A percentile compares a stretch with the other conserved stretches of the same genome.
These are phyloP conservation scores for Parathielavia appendiculata DNA, from an alignment of 495 filamentous ascomycete species.

Conservation along the genomic window DNA sequence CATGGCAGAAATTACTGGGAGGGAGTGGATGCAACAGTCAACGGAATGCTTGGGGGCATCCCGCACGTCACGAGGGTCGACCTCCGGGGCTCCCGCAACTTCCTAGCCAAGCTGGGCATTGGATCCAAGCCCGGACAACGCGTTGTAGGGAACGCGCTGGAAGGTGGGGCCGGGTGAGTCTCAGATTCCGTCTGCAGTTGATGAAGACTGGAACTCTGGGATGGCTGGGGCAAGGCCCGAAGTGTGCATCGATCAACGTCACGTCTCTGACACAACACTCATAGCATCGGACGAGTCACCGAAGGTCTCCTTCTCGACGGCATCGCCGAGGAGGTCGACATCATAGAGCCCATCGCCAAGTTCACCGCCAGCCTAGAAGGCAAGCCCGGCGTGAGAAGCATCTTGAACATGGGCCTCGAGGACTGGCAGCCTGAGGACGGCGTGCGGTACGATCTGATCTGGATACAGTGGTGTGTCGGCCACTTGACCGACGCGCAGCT, in stretches of 20 bases:
- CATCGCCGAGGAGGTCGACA: slow-evolving; percentile 33
- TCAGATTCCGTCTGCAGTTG: background rate
- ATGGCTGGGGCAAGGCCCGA: too few species aligned
- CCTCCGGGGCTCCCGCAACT: slow-evolving; percentile 67
- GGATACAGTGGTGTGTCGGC: slow-evolving; percentile 90
- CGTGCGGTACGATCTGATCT: slow-evolving; percentile 56
- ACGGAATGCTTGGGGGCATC: slow-evolving; percentile 76
- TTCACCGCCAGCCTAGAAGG: slow-evolving; percentile 49
- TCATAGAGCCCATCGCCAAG: slow-evolving; percentile 53
- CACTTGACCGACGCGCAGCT: slow-evolving; percentile 80
- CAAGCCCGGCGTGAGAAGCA: slow-evolving; percentile 48
- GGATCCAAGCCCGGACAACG: slow-evolving; percentile 32
- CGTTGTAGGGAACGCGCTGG: slow-evolving; percentile 32
- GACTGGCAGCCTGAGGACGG: slow-evolving; percentile 58
- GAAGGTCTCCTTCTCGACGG: slow-evolving; percentile 33
- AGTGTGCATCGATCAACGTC: too few species aligned
- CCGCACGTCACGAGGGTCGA: slow-evolving; percentile 65
- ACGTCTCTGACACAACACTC: background rate
- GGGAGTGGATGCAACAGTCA: slow-evolving; percentile 59
- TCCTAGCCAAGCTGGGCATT: slow-evolving; percentile 69
- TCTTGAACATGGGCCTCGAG: slow-evolving; percentile 70
- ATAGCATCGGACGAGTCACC: slow-evolving; percentile 53
- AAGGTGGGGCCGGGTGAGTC: slow-evolving; percentile 53
- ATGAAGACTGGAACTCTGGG: background rate
- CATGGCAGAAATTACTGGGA: slow-evolving; percentile 69